Conservation (phyloP, 768 basidiomycete genomes). For the Serendipita sp. region DNA sequence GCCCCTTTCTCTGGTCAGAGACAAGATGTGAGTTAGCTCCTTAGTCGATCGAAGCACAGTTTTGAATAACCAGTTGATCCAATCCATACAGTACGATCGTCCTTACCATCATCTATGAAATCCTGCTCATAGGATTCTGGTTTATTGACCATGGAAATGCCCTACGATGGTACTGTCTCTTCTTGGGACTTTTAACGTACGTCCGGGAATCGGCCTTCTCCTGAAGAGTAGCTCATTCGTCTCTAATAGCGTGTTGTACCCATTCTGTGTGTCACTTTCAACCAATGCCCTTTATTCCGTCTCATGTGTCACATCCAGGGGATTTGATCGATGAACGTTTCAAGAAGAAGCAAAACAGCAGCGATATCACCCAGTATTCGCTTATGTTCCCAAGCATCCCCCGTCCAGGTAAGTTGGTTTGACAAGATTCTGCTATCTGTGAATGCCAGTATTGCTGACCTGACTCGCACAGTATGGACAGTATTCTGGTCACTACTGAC, state of each 20-base stretch:
- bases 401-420: constrained; percentile 28
- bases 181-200: constrained; percentile 75
- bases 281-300: constrained; percentile 44
- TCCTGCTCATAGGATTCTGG: constrained; percentile 82
- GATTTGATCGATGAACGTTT: constrained; percentile 89
- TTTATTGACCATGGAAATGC: constrained; percentile 84
- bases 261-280: constrained; percentile 46
- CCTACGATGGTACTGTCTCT: constrained; percentile 69
- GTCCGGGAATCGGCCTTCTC: constrained; percentile 15
- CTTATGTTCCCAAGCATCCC: constrained; percentile 54
- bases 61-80: no score
- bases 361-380: constrained; percentile 80
- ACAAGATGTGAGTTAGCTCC: no score
- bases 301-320: constrained; percentile 31
- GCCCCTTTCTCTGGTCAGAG: no score
- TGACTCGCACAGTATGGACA: constrained; percentile 51
- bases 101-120: constrained; percentile 70
- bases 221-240: constrained; percentile 6
- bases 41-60: no score
- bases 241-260: constrained; percentile 53
- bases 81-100: constrained; percentile 51
- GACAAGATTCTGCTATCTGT: constrained; percentile 27
- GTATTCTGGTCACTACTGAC: constrained; percentile 73
- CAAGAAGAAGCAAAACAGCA: constrained; percentile 88
- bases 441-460: background rate